A percentile compares a stretch with the other conserved stretches of the same genome.
These are phyloP conservation scores for Pichia nakasei DNA, from an alignment of 805 yeast species.

Conservation along the genomic window DNA sequence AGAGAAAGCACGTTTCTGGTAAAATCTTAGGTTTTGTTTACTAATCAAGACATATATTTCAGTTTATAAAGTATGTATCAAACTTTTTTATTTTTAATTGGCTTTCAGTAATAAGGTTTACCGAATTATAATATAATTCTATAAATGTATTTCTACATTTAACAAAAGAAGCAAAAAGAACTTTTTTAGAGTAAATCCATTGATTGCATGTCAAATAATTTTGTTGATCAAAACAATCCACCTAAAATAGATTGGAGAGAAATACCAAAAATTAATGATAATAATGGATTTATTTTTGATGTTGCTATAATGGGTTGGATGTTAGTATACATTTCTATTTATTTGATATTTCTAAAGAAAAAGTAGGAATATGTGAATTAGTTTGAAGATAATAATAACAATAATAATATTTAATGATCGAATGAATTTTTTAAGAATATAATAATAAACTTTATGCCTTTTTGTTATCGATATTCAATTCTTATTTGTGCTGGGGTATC, in stretches of 20 bases:
- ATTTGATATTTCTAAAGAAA: neutral
- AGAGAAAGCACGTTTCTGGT: conserved; percentile 99
- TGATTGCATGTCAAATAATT: neutral
- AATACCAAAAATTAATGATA: conserved; percentile 4
- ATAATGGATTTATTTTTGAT: conserved; percentile 2
- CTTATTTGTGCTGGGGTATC: no score
- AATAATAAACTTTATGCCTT: no score
- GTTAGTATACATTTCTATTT: conserved; percentile 5
- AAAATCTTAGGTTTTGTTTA: conserved; percentile 97
- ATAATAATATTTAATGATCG: no score
- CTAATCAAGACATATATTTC: conserved; percentile 46
- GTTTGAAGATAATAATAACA: neutral
- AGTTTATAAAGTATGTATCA: neutral
- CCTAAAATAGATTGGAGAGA: conserved; percentile 2
- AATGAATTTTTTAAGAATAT: no score
- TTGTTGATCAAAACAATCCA: conserved; percentile 2
- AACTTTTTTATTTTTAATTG: neutral
- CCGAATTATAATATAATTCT: neutral
- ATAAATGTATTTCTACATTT: neutral
- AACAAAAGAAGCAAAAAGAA: neutral
- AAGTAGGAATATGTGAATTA: neutral
- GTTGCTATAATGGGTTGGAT: conserved; percentile 1
- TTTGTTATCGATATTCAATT: neutral
- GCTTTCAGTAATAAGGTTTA: neutral
- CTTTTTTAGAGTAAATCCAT: neutral